Evolutionary conservation across 2,329 filamentous ascomycete genomes (phyloP), one percentile per base, ranked within the genome.

Genomic region (Rugonectria rugulosa): DNA sequence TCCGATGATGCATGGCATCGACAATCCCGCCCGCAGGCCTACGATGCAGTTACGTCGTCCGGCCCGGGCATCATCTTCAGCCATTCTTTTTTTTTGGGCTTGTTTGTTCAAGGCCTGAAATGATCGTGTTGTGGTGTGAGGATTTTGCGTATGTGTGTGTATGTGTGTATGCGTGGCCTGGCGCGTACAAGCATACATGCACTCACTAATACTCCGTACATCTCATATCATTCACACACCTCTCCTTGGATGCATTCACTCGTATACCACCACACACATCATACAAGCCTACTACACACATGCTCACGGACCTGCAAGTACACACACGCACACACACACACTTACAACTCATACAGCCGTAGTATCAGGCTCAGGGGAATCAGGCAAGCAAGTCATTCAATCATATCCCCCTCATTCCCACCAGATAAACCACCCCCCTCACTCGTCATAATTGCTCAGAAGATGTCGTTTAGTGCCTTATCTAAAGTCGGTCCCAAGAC

Each of bases 321-420:
- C 37, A 49, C 55, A 49, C 50, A 59, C 42, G 17, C 34, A 56
- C 43, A 44, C 44, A 48, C 46, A 45, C 38, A 45, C 23, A 20
- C 41, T 34, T 17, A 34, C 38, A 41, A 37, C 38, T 37, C 48
- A 38, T 20, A 55, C 31, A 9, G 12, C 24, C 37, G 11, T 31
- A 24, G 48, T 49, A 56, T 59, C 45, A 66, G 53, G 21, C 61
- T 61, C 59, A 61, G 61, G 59, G 56, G 51, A 57, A 60, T 29
- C 34, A 45, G 37, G 19, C 59, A 57, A 53, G 44, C 47, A 49
- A 53, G n/a, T n/a, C n/a, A n/a, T n/a, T n/a, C n/a, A 45, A 58
- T 47, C 40, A 58, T 49, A 5, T 26, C 14, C 27, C n/a, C 11
- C 27, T 49, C 21, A 19, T 21, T 38, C 34, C 36, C 24, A 37